A percentile compares a stretch with the other conserved stretches of the same genome.
Evolutionary conservation across 139 green algal genomes (phyloP).

Genomic region (Dunaliella sp.): DNA sequence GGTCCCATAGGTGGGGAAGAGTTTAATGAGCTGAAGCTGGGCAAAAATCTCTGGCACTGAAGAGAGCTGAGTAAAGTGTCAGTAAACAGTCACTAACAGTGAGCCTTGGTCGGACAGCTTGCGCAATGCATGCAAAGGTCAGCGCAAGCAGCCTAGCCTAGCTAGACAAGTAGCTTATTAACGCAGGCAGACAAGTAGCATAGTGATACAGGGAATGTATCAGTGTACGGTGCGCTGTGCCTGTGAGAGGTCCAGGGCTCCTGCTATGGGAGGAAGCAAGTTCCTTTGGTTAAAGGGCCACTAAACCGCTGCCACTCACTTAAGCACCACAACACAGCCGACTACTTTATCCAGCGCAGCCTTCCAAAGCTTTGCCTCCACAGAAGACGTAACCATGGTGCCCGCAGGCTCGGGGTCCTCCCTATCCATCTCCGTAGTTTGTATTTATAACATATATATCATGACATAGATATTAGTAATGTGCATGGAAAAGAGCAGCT

Average conservation of each 20-base stretch:
- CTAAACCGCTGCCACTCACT: constrained; percentile 34
- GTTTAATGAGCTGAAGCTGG: background rate
- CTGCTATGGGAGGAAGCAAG: no score
- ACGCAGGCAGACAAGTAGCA: background rate
- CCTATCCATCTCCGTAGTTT: no score
- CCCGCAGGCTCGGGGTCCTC: no score
- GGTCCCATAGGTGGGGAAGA: background rate
- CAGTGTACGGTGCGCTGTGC: no score
- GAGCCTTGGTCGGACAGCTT: no score
- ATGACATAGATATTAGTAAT: no score
- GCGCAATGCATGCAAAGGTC: background rate
- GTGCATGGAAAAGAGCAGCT: no score
- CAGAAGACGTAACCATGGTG: no score
- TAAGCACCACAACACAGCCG: constrained; percentile 58
- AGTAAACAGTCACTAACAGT: no score
- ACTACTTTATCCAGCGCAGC: constrained; percentile 62
- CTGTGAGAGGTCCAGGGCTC: no score
- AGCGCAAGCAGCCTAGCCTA: background rate
- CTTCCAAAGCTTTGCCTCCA: no score
- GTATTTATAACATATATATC: no score
- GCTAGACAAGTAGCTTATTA: background rate
- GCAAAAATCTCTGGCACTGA: background rate
- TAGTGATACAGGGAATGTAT: background rate
- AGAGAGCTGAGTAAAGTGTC: background rate
- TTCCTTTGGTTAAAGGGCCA: background rate